Percentiles rank a stretch among this genome's conserved stretches.
These are phyloP conservation scores for Sporothrix variecibatus DNA, from an alignment of 2,329 filamentous ascomycete genomes.

Conservation along the genomic window DNA sequence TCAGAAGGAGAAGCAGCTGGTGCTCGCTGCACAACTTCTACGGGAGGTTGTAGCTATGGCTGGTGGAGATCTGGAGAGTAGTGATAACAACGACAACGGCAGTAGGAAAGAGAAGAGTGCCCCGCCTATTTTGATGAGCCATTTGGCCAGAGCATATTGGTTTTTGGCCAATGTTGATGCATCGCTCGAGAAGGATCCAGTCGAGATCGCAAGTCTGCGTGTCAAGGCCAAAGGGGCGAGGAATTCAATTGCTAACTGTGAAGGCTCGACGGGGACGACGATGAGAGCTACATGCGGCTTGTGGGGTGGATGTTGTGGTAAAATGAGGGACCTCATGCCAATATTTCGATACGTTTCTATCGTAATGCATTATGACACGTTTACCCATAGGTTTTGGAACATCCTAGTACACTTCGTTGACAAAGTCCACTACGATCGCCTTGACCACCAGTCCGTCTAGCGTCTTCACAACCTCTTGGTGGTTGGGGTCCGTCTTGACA, in stretches of 20 bases:
- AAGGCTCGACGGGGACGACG: background rate
- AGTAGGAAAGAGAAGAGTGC: background rate
- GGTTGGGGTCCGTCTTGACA: too few species aligned
- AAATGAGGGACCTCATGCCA: too few species aligned
- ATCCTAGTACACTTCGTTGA: too few species aligned
- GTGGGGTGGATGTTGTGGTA: background rate
- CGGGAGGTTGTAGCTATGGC: background rate
- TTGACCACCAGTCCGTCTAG: too few species aligned
- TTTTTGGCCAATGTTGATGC: background rate
- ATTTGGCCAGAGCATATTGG: background rate
- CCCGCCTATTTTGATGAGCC: background rate
- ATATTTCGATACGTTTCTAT: too few species aligned
- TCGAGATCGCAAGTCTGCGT: background rate
- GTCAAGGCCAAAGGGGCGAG: background rate
- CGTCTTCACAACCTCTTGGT: too few species aligned
- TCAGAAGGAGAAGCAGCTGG: background rate
- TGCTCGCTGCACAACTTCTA: background rate
- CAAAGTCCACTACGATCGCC: too few species aligned
- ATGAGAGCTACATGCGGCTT: background rate
- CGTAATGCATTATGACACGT: too few species aligned
- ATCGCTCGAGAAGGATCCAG: background rate
- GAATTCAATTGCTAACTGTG: background rate
- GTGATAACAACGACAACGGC: background rate
- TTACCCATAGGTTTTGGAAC: too few species aligned
- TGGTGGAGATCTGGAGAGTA: too few species aligned